Evolutionary conservation across 2,329 filamentous ascomycete species (phyloP), one percentile per base, ranked within the genome.

Genomic region (Eutypella sp.): DNA sequence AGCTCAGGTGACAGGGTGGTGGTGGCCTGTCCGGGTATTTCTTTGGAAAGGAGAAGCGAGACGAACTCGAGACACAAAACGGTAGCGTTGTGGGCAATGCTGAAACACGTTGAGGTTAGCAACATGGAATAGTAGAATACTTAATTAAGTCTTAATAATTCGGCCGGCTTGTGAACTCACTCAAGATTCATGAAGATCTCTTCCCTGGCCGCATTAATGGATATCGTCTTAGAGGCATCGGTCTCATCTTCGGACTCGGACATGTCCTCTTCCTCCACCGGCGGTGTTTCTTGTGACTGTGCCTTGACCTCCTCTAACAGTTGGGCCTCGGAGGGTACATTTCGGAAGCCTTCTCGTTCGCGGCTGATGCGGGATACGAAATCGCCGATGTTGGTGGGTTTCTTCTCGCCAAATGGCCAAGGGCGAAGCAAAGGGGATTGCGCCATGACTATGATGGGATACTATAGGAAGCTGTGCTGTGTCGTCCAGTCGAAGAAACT

Each of bases 11-110:
- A 89, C 50, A 96, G 77, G 4, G 88, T 88, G 40, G 73, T 66
- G 55, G 82, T 75, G 5, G 85, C 87, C 52, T 84, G 80, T 8
- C 78, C 79, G 0, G 88, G 86, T n/a, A 74, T 74, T 60, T 93
- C 81, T 63, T 90, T 91, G n/a, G 88, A 89, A 15, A 93, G 74
- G 1, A 95, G 74, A 6, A 95, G 77, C 24, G 90, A 95, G 46
- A 95, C 70, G 57, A 91, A 88, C 63, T 96, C 89, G 57, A 95
- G 80, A 6, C 84, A 82, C 48, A 87, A 75, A 60, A 86, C 74
- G 34, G 84, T 76, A 44, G 81, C 78, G 53, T 85, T 79, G 46
- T 79, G 72, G 10, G 73, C 73, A 7, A 57, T 69, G 63, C 68
- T 75, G 58, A 61, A 68, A 46, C 11, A 27, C 5, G 5, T 6